Evolutionary conservation across 1,284 basidiomycete genomes (phyloP).

Genomic region (Wolfiporia cocos): DNA sequence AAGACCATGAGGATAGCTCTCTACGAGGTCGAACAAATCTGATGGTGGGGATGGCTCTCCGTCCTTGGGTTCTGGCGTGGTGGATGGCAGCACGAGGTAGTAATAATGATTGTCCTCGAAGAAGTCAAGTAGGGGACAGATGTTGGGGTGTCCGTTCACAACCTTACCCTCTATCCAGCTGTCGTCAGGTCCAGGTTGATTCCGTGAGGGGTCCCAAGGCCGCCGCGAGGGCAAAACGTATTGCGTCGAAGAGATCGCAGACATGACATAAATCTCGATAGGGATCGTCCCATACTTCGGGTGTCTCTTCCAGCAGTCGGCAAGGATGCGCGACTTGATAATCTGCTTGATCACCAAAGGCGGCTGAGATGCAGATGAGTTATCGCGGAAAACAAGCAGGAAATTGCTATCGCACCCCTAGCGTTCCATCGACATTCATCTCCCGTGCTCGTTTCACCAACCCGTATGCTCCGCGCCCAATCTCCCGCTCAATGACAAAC

Average conservation of each 20-base stretch:
- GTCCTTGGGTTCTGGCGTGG: slow-evolving; percentile 49
- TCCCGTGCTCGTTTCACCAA: slow-evolving; percentile 89
- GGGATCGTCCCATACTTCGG: slow-evolving; percentile 94
- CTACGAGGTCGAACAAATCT: slow-evolving; percentile 95
- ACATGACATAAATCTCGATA: slow-evolving; percentile 99
- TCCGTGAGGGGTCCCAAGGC: slow-evolving; percentile 75
- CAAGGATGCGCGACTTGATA: slow-evolving; percentile 96
- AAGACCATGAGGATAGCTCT: slow-evolving; percentile 83
- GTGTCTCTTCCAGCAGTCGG: slow-evolving; percentile 99
- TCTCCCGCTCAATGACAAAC: slow-evolving; percentile 80
- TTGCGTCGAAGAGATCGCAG: slow-evolving; percentile 71
- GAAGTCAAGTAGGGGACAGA: slow-evolving; percentile 93
- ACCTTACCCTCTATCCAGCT: slow-evolving; percentile 63
- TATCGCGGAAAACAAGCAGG: neutral
- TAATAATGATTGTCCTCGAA: slow-evolving; percentile 98
- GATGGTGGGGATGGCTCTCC: slow-evolving; percentile 51
- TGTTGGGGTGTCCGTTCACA: slow-evolving; percentile 84
- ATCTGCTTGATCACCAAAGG: slow-evolving; percentile 94
- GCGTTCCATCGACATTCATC: slow-evolving; percentile 66
- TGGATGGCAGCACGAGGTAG: slow-evolving; percentile 80
- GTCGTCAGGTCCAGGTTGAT: slow-evolving; percentile 25
- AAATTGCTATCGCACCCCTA: slow-evolving; percentile 58
- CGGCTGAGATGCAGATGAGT: slow-evolving; percentile 32
- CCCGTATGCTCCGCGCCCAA: slow-evolving; percentile 96
- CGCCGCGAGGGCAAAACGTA: slow-evolving; percentile 67